phyloP scores from a whole-genome alignment of 148 eudicot genomes.

The Rhododendron mucronatum region DNA sequence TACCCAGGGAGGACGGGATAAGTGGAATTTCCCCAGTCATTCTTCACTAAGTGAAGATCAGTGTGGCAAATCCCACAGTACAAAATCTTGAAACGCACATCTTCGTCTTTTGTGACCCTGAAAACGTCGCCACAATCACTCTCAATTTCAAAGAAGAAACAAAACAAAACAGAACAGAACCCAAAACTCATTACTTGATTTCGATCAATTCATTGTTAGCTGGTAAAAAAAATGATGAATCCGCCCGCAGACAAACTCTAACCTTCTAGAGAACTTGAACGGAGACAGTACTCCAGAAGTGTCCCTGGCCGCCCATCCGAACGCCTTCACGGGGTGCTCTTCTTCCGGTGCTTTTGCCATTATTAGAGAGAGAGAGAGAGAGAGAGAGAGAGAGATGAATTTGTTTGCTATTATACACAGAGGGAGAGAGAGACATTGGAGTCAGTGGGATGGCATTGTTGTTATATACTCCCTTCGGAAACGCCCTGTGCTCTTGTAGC shows the following conservation, averaged over 20 bases:
- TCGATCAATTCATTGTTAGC: background rate
- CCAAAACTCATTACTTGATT: background rate
- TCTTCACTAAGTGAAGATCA: conserved; percentile 3
- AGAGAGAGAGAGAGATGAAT: background rate
- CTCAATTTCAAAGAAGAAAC: background rate
- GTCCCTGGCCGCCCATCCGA: conserved; percentile 10
- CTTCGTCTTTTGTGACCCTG: background rate
- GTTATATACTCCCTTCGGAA: too few species aligned
- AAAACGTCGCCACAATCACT: background rate
- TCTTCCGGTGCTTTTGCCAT: background rate
- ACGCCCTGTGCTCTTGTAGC: too few species aligned
- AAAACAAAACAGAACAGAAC: background rate
- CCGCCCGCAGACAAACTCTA: background rate
- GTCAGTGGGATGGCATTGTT: too few species aligned
- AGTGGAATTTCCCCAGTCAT: background rate
- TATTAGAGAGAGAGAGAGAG: background rate
- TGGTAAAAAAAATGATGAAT: background rate
- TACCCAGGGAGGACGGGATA: conserved; percentile 8
- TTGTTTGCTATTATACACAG: background rate
- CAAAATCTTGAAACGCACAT: conserved; percentile 6
- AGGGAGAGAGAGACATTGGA: too few species aligned
- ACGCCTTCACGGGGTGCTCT: conserved; percentile 12
- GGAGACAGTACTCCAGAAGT: conserved; percentile 4
- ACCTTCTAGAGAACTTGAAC: conserved; percentile 8
- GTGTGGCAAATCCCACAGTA: conserved; percentile 12